Evolutionary conservation across 208 protist genomes (phyloP).

Genomic region (Endotrypanum monterogeii): DNA sequence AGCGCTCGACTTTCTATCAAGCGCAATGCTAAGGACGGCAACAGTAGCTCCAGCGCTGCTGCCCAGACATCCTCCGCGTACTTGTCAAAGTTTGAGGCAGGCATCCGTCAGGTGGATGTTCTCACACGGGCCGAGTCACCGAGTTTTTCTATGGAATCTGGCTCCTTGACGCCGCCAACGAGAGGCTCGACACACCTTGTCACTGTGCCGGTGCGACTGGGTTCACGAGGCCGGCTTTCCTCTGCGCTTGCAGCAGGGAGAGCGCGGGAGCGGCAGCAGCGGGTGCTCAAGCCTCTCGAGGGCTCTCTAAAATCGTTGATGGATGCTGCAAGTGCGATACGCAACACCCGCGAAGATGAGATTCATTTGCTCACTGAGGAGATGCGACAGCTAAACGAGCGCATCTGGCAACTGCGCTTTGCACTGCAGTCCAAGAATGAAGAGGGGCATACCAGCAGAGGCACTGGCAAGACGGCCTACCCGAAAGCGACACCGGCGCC

Average conservation of each 20-base stretch:
- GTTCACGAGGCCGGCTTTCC: slow-evolving; percentile 21
- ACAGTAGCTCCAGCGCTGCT: neutral
- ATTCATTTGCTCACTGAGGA: slow-evolving; percentile 78
- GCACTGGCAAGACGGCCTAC: neutral
- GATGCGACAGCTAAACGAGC: slow-evolving; percentile 71
- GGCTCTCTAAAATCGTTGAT: slow-evolving; percentile 55
- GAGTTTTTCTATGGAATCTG: neutral
- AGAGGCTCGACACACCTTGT: neutral
- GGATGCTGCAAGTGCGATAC: slow-evolving; percentile 58
- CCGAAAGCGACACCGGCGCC: neutral
- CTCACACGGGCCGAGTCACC: neutral
- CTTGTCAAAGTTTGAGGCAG: slow-evolving; percentile 20
- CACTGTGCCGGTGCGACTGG: slow-evolving; percentile 4
- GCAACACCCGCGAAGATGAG: slow-evolving; percentile 65
- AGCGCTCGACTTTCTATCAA: neutral
- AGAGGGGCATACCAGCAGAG: neutral
- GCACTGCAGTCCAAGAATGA: slow-evolving; percentile 14
- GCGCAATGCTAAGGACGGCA: neutral
- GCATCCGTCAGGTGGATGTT: slow-evolving; percentile 18
- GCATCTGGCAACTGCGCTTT: slow-evolving; percentile 80
- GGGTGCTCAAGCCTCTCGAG: slow-evolving; percentile 17
- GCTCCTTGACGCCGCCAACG: neutral
- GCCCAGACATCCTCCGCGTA: slow-evolving; percentile 11
- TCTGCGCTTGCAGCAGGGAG: slow-evolving; percentile 23
- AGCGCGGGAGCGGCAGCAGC: slow-evolving; percentile 12